Evolutionary conservation across 2,329 filamentous ascomycete genomes (phyloP).

Genomic region (Metarhizium anisopliae): DNA sequence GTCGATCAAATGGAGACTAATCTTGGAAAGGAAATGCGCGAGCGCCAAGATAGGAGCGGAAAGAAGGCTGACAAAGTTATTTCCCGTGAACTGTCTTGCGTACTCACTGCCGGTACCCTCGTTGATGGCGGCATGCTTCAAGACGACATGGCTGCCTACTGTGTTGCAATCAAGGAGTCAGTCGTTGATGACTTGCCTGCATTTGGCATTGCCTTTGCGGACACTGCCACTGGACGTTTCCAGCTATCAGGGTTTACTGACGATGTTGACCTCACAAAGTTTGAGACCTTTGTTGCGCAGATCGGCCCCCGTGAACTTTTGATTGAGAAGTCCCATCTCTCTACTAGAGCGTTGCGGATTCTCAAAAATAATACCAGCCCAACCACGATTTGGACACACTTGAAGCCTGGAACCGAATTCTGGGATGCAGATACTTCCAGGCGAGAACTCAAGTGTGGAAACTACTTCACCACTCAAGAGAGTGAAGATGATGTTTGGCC

Average conservation of each 20-base stretch:
- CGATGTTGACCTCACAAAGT: slow-evolving; percentile 88
- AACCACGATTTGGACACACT: slow-evolving; percentile 89
- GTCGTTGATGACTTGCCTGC: slow-evolving; percentile 64
- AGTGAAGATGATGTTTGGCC: slow-evolving; percentile 63
- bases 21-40: slow-evolving; percentile 96
- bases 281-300: slow-evolving; percentile 94
- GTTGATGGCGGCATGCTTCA: slow-evolving; percentile 96
- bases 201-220: slow-evolving; percentile 90
- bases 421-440: slow-evolving; percentile 77
- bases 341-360: slow-evolving; percentile 82
- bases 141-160: slow-evolving; percentile 95
- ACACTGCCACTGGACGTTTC: slow-evolving; percentile 93
- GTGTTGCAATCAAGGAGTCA: slow-evolving; percentile 85
- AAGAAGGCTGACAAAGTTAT: slow-evolving; percentile 92
- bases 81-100: slow-evolving; percentile 77
- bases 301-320: slow-evolving; percentile 81
- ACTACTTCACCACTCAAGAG: slow-evolving; percentile 63
- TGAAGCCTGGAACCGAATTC: slow-evolving; percentile 83
- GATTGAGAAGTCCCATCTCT: slow-evolving; percentile 78
- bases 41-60: slow-evolving; percentile 56
- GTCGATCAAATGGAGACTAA: slow-evolving; percentile 97
- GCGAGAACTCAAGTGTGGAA: slow-evolving; percentile 69
- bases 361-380: slow-evolving; percentile 92
- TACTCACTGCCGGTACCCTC: slow-evolving; percentile 84
- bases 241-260: slow-evolving; percentile 87